Evolutionary conservation across 163 green algal genomes (phyloP), one percentile per base, ranked within the genome.

Genomic region (Chlorella variabilis): DNA sequence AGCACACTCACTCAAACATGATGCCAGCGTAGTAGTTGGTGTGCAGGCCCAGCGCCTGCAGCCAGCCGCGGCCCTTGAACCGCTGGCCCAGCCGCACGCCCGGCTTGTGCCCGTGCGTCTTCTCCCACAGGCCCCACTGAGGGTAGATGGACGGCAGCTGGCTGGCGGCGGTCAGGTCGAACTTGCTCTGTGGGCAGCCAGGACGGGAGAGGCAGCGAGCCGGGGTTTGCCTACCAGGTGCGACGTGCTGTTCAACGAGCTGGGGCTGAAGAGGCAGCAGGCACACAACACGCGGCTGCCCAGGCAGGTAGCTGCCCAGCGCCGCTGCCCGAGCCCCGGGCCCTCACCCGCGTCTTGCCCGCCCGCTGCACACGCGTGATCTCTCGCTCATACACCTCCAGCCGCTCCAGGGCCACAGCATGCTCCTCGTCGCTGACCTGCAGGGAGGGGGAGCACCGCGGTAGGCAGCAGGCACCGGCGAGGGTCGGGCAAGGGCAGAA

Each of bases 1-100:
- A 25, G 9, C 67, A 36, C 62, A 13, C 39, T 36, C 39, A 36
- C 39, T 75, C 20, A 8, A 8, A 18, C 34, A 78, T 59, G 59
- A 81, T 81, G 58, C 75, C 75, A 1, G n/a, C n/a, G 21, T 73
- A 81, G 41, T 81, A 81, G 29, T 61, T 71, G 21, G 29, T 39
- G 75, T 81, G 75, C 13, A 81, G 20, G 20, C 75, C 75, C 58
- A 71, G 29, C n/a, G 58, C 75, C 58, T 81, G 42, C 29, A 81
- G 75, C 58, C 9, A 8, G 29, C 75, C 75, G 4, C 59, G 59
- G 25, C 75, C 75, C 6, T 25, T 34, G 42, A 81, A 81, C 25
- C 31, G 41, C 75, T 81, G 75, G 36, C 75, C 59, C 29, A 69
- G 49, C 34, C 15, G 23, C 9, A 81, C 65, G 23, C 82, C 79